Evolutionary conservation across 139 green algal genomes (phyloP), one percentile per base, ranked within the genome.

Genomic region (Haematococcus lacustris): DNA sequence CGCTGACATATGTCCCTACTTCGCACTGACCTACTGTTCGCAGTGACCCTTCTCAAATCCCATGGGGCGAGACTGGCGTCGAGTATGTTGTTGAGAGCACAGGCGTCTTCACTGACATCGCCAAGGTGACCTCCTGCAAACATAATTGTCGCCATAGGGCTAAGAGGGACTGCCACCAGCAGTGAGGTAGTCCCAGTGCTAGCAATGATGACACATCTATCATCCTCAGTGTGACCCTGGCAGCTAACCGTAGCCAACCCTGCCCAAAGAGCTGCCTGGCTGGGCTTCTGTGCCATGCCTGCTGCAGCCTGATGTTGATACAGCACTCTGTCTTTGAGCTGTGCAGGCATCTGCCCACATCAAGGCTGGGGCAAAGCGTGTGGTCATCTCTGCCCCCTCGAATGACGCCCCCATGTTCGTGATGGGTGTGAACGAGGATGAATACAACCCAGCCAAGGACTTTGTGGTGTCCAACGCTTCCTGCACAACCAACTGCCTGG

Each of bases 401-500:
- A 77, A 83, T 59, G 92, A 97, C 80, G 86, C 93, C 1, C 92
- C 92, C 71, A 98, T 97, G 93, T 97, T 91, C 83, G 92, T 97
- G 37, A 93, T 97, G 87, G 94, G 94, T 63, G 93, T 97, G 2
- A 98, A 98, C 80, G 68, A 93, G 68, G 75, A 93, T 0, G 88
- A 92, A 79, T 98, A 96, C 80, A 75, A 94, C 76, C 76, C 90
- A 26, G 71, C 77, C 41, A 89, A 84, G 72, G 74, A 93, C 66
- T 68, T 83, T 59, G 84, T 98, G 4, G 88, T 97, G 17, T 95
- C 89, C 74, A 97, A 97, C 78, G 94, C 94, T 59, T 94, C 86
- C 0, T 98, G 94, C 89, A 98, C 94, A 66, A 98, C 93, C 79
- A 98, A 98, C 89, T 98, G 93, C 85, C 87, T 98, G 65, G 94